These are phyloP conservation scores for Aspergillus ellipticus DNA, from an alignment of 495 filamentous ascomycete genomes.

Conservation along the genomic window DNA sequence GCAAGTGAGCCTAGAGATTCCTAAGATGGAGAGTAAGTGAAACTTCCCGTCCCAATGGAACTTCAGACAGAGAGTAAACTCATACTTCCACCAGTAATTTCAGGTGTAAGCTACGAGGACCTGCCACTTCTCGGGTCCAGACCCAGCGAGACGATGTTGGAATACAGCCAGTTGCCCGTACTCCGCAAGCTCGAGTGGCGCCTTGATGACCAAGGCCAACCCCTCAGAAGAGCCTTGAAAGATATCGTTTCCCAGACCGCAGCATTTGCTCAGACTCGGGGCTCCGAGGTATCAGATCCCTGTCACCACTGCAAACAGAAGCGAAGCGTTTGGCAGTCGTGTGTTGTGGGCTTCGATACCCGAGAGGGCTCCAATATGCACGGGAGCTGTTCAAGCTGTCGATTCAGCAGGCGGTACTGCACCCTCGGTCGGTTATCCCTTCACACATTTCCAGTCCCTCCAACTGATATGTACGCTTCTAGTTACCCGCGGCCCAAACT, in stretches of 20 bases:
- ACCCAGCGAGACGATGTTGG: background rate
- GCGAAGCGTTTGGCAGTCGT: constrained; percentile 5
- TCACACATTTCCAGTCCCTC: no score
- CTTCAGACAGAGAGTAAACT: background rate
- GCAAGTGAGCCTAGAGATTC: background rate
- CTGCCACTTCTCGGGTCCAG: constrained; percentile 1
- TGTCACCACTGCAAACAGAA: background rate
- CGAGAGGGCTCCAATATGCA: background rate
- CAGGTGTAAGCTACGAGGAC: constrained; percentile 2
- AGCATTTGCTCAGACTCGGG: constrained; percentile 11
- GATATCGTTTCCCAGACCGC: background rate
- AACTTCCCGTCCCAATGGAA: background rate
- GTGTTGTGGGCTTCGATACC: constrained; percentile 4
- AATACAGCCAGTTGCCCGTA: constrained; percentile 1
- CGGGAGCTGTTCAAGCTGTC: constrained; percentile 9
- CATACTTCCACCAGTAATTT: background rate
- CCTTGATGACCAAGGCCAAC: background rate
- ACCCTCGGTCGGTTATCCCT: constrained; percentile 2
- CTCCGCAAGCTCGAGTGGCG: constrained; percentile 10
- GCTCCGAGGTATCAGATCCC: background rate
- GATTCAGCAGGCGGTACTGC: constrained; percentile 7
- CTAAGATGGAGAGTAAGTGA: background rate
- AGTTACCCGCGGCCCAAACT: background rate
- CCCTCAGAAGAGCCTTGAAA: constrained; percentile 2
- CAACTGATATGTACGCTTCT: background rate